These are phyloP conservation scores for Sphenostylis stenocarpa DNA, from an alignment of 306 rosid species.

Conservation along the genomic window DNA sequence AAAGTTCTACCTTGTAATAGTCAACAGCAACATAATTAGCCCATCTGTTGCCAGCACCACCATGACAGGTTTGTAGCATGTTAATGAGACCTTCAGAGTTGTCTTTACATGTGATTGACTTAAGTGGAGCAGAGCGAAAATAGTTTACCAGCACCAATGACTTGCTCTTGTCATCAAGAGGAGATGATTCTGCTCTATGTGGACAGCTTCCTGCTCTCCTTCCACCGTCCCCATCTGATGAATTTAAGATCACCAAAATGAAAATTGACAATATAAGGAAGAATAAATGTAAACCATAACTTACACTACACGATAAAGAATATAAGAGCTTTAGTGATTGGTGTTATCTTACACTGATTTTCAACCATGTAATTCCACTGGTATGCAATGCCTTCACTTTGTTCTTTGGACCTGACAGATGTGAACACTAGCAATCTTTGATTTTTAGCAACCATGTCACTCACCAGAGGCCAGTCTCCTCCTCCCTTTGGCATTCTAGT, in stretches of 20 bases:
- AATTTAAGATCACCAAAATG: slow-evolving; percentile 35
- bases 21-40: slow-evolving; percentile 52
- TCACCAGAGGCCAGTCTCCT: slow-evolving; percentile 67
- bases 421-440: slow-evolving; percentile 75
- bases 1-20: slow-evolving; percentile 59
- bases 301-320: neutral
- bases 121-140: slow-evolving; percentile 52
- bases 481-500: slow-evolving; percentile 65
- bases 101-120: slow-evolving; percentile 44
- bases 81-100: slow-evolving; percentile 47
- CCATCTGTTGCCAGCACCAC: slow-evolving; percentile 19
- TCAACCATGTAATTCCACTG: slow-evolving; percentile 94
- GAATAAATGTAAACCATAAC: slow-evolving; percentile 43
- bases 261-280: slow-evolving; percentile 51
- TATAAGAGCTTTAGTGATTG: neutral
- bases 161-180: slow-evolving; percentile 62
- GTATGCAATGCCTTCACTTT: slow-evolving; percentile 79
- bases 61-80: slow-evolving; percentile 46
- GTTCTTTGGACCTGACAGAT: slow-evolving; percentile 57
- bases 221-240: slow-evolving; percentile 74
- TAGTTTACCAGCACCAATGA: slow-evolving; percentile 71
- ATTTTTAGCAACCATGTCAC: slow-evolving; percentile 72
- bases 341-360: slow-evolving; percentile 66
- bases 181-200: slow-evolving; percentile 64
- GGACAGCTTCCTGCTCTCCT: slow-evolving; percentile 58